Evolutionary conservation across 2,329 filamentous ascomycete species (phyloP).

Genomic region (Cadophora luteo-olivacea): DNA sequence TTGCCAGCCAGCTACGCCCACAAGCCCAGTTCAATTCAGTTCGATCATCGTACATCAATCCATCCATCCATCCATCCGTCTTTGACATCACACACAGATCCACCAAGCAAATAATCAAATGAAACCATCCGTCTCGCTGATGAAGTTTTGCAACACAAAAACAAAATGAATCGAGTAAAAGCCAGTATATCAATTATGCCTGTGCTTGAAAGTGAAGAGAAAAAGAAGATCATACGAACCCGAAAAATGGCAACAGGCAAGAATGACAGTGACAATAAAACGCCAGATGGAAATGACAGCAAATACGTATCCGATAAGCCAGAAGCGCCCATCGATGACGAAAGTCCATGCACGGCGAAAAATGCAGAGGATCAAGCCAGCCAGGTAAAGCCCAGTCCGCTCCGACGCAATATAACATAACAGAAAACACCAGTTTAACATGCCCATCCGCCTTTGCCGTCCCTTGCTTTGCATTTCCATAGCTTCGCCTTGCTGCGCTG

Average conservation of each 20-base stretch:
- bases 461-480: constrained; percentile 3
- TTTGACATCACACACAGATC: neutral
- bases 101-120: neutral
- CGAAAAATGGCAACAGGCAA: neutral
- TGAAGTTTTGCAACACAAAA: constrained; percentile 1
- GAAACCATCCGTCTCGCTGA: neutral
- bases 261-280: constrained; percentile 21
- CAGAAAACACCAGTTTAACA: constrained; percentile 39
- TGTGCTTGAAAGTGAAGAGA: neutral
- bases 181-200: constrained; percentile 3
- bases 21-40: neutral
- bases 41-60: neutral
- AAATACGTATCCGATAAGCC: constrained; percentile 15
- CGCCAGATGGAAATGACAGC: constrained; percentile 42
- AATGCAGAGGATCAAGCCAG: constrained; percentile 9
- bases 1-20: neutral
- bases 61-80: neutral
- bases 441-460: constrained; percentile 32
- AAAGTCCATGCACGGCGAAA: neutral
- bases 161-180: neutral
- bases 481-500: neutral
- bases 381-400: neutral
- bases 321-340: constrained; percentile 4
- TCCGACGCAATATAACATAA: neutral
- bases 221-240: neutral